Evolutionary conservation across 495 filamentous ascomycete genomes (phyloP).

Genomic region (Cryomyces minteri): DNA sequence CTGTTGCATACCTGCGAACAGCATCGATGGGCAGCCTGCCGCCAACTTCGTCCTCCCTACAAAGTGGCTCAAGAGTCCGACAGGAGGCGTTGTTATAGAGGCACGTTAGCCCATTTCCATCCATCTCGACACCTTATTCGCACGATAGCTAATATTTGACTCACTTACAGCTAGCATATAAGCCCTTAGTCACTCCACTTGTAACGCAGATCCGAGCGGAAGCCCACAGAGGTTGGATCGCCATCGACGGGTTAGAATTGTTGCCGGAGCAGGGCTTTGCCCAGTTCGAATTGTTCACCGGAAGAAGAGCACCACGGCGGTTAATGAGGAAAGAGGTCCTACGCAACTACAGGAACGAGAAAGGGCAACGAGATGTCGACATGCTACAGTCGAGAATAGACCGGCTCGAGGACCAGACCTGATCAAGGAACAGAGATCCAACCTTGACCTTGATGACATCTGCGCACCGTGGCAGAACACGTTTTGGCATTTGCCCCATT

Average conservation of each 20-base stretch:
- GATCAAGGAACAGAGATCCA: too few relatives aligned
- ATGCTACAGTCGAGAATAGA: too few relatives aligned
- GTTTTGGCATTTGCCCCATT: too few relatives aligned
- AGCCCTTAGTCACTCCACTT: conserved; percentile 52
- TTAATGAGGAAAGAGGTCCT: conserved; percentile 55
- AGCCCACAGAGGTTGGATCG: conserved; percentile 49
- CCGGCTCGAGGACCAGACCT: too few relatives aligned
- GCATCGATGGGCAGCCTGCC: conserved; percentile 38
- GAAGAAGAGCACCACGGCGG: conserved; percentile 55
- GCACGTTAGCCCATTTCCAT: conserved; percentile 17
- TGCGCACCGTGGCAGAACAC: too few relatives aligned
- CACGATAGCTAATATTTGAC: background rate
- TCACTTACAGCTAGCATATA: conserved; percentile 42
- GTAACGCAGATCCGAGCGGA: conserved; percentile 45
- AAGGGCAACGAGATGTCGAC: too few relatives aligned
- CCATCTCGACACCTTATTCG: background rate
- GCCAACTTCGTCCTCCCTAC: conserved; percentile 60
- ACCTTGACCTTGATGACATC: too few relatives aligned
- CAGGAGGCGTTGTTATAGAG: conserved; percentile 67
- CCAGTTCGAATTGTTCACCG: conserved; percentile 69
- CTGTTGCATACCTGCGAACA: conserved; percentile 56
- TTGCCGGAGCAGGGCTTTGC: conserved; percentile 68
- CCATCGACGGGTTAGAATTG: conserved; percentile 65
- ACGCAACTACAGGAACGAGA: conserved; percentile 12
- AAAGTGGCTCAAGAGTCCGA: conserved; percentile 57